Conservation (phyloP, 2,329 filamentous ascomycete species). For the Fusarium sp. region DNA sequence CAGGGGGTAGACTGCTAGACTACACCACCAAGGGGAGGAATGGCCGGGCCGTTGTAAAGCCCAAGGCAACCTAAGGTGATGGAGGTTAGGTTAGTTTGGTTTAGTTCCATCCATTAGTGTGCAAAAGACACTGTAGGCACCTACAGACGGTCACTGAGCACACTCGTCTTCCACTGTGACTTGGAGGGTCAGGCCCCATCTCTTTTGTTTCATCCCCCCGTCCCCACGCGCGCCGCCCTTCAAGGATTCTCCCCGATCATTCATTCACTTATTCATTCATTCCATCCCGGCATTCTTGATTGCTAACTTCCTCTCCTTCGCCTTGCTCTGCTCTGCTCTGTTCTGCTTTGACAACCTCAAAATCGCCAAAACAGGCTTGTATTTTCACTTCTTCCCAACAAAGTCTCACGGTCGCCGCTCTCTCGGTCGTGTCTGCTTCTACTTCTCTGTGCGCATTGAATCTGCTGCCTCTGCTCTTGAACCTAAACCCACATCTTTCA, state of each 20-base stretch:
- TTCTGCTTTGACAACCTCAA: conserved; percentile 36
- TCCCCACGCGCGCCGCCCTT: conserved; percentile 27
- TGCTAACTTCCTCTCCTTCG: conserved; percentile 42
- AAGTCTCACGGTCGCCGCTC: conserved; percentile 41
- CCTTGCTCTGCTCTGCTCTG: conserved; percentile 20
- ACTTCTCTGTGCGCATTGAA: conserved; percentile 34
- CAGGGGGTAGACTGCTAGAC: conserved; percentile 23
- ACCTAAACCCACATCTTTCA: conserved; percentile 13
- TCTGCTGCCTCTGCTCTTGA: conserved; percentile 32
- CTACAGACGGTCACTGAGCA: not conserved
- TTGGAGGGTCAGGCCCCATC: conserved; percentile 35
- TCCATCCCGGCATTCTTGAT: conserved; percentile 33
- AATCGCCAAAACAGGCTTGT: conserved; percentile 38
- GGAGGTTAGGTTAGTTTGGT: conserved; percentile 8
- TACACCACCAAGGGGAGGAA: conserved; percentile 21
- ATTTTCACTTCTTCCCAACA: conserved; percentile 45
- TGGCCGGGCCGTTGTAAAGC: conserved; percentile 38
- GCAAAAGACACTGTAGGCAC: not conserved
- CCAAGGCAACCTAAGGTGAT: not conserved
- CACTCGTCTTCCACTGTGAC: conserved; percentile 13
- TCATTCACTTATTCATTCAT: conserved; percentile 8
- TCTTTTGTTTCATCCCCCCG: conserved; percentile 50
- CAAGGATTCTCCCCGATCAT: conserved; percentile 8
- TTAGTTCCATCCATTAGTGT: not conserved
- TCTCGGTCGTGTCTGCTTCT: conserved; percentile 39